A percentile compares a stretch with the other conserved stretches of the same genome.
phyloP scores from a whole-genome alignment of 2,329 filamentous ascomycete species.

The Macrophomina tecta region DNA sequence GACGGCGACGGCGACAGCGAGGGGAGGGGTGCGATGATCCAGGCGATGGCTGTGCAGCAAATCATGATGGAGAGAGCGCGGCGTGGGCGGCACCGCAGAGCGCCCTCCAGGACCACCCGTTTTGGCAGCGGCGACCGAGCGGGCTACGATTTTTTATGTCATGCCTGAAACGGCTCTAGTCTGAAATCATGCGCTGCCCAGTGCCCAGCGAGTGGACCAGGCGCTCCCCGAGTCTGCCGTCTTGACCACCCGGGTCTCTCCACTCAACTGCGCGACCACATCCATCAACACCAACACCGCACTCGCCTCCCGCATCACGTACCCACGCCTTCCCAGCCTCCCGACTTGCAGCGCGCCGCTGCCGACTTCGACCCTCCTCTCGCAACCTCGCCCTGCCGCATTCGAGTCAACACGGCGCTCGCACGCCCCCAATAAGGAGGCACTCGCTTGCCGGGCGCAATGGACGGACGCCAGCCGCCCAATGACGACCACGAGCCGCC shows the following conservation, averaged over 20 bases:
- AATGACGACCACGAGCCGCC: constrained; percentile 37
- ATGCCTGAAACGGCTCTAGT: constrained; percentile 39
- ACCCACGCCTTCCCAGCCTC: constrained; percentile 9
- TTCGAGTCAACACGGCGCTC: constrained; percentile 29
- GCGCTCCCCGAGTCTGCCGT: constrained; percentile 35
- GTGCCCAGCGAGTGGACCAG: constrained; percentile 32
- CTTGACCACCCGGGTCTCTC: constrained; percentile 33
- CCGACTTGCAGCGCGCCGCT: constrained; percentile 7
- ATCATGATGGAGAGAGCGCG: background rate
- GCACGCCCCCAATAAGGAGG: constrained; percentile 29
- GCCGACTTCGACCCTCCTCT: background rate
- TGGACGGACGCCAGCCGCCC: constrained; percentile 46
- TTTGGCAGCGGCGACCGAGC: constrained; percentile 13
- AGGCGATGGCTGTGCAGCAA: constrained; percentile 3
- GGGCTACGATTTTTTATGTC: constrained; percentile 10
- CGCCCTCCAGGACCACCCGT: constrained; percentile 15
- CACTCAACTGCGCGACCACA: constrained; percentile 29
- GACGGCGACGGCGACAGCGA: background rate
- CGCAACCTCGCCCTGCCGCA: constrained; percentile 21
- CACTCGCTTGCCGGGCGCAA: constrained; percentile 36
- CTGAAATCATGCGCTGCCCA: constrained; percentile 31
- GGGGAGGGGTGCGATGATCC: background rate
- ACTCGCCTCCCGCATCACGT: constrained; percentile 20
- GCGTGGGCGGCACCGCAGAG: constrained; percentile 17
- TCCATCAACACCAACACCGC: constrained; percentile 34